Base-by-base conservation (phyloP, 345 rosid genomes). In the Heritiera fomes region DNA sequence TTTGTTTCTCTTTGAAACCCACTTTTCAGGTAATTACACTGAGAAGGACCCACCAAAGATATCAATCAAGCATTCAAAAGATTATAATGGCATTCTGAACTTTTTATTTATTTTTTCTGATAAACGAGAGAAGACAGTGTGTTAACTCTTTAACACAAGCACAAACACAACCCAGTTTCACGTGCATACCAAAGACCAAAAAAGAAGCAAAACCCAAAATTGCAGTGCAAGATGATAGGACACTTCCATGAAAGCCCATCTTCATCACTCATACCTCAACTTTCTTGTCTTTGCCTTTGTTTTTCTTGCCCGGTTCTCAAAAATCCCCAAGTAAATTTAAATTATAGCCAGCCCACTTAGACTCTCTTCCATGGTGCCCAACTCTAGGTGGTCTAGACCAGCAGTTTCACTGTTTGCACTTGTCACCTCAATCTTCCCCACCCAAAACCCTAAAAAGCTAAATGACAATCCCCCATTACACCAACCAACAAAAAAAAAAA, bases 211-310 rank as follows among this genome's bases (percentile, higher is more conserved):
- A 64, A 34, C 79, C 75, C 66, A 17, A 58, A 75, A 28, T 53
- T 73, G 60, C 70, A 75, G 83, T 34, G 69, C 65, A 20, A 32
- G 6, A 50, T 78, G 78, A 75, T 17, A 45, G 73, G 82, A 84
- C 84, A 81, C 62, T 73, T 76, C 80, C 78, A 76, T 75, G 82
- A 75, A 6, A 73, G 46, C 55, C n/a, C 58, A 40, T 49, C 40
- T 20, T 55, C 77, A 32, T 52, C 47, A 49, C 71, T 67, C 58
- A 15, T 3, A 72, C 78, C 77, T 79, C 77, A 75, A 66, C 73
- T 78, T 52, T 34, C 50, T 86, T 63, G 85, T 78, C 82, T 59
- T 68, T 72, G 28, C 74, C 73, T 69, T 49, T 68, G 80, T 60
- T 77, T 75, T 78, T 49, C 17, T 9, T 47, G 0, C 65, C 38